Evolutionary conservation across 352 stramenopile species (phyloP).

Genomic region (Blastocystis sp.): DNA sequence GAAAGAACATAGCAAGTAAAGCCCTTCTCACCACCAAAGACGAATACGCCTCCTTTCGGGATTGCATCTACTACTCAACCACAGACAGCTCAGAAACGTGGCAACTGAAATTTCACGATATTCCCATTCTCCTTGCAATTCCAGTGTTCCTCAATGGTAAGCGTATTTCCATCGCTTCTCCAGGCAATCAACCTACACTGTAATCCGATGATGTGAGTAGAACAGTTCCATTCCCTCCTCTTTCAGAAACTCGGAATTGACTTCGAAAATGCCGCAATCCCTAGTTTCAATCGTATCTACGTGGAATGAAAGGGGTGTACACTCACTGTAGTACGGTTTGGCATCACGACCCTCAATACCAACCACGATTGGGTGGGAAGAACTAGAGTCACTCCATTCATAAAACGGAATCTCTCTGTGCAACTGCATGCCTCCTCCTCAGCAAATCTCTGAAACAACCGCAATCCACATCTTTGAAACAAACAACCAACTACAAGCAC

Average conservation of each 20-base stretch:
- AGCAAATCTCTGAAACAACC: too few relatives aligned
- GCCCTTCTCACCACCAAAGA: background rate
- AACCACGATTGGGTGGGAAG: background rate
- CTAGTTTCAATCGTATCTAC: background rate
- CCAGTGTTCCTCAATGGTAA: background rate
- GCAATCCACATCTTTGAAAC: too few relatives aligned
- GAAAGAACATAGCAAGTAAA: conserved; percentile 9
- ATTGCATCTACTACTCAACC: background rate
- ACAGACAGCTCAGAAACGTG: background rate
- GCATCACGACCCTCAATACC: background rate
- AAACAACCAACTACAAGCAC: too few relatives aligned
- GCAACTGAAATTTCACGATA: background rate
- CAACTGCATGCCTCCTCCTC: background rate
- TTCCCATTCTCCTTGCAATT: background rate
- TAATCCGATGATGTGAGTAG: background rate
- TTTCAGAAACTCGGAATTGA: background rate
- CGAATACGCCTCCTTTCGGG: background rate
- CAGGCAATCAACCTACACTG: background rate
- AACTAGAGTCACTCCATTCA: background rate
- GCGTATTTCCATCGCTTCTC: background rate
- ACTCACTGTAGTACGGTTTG: background rate
- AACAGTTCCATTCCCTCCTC: background rate
- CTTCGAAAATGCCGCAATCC: background rate
- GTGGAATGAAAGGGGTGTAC: background rate
- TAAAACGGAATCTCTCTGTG: background rate